Base-by-base conservation (phyloP, 2,329 filamentous ascomycete genomes). In the Pyrenochaeta sp. region DNA sequence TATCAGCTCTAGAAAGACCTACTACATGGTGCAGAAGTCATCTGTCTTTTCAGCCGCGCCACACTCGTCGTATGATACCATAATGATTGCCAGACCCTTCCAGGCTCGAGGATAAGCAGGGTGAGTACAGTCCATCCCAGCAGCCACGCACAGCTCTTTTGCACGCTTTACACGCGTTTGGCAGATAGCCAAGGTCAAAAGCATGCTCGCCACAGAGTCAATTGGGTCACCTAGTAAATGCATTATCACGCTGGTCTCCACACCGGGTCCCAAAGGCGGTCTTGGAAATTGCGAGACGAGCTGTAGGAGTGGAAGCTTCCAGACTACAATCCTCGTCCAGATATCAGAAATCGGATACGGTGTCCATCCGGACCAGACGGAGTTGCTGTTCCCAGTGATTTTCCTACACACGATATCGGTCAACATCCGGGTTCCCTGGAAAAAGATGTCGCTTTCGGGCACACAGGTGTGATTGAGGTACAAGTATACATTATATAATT, bases 21-120 rank as follows among this genome's bases (percentile, higher is more conserved):
- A 68, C 65, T 62, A 66, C 24, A 50, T 24, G 25, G 44, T 42
- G 22, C 54, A 51, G 50, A 66, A 52, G 9, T 42, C 27, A 5
- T 46, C 39, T 2, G 56, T 51, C 37, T 58, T 56, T 2, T 64
- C 52, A 3, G 54, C 36, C 25, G 50, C 51, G 12, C 65, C 65
- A 37, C 65, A 68, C 12, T 68, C 65, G 42, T 68, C 65, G 37
- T 68, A 68, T 6, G 65, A 66, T 1, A 62, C 54, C 61, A 68
- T 64, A 9, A 68, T 60, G 44, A 68, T 59, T 10, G 65, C 59
- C 24, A 68, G 30, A 22, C 58, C 53, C 32, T 66, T 68, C 65
- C 63, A 68, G 1, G 57, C 62, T 5, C 37, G 47, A 10, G 51
- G n/a, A 42, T 61, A 68, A 10, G 58, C 55, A 15, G 52, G 32